phyloP scores from a whole-genome alignment of 164 flowering plant genomes.

The Annona cherimola region DNA sequence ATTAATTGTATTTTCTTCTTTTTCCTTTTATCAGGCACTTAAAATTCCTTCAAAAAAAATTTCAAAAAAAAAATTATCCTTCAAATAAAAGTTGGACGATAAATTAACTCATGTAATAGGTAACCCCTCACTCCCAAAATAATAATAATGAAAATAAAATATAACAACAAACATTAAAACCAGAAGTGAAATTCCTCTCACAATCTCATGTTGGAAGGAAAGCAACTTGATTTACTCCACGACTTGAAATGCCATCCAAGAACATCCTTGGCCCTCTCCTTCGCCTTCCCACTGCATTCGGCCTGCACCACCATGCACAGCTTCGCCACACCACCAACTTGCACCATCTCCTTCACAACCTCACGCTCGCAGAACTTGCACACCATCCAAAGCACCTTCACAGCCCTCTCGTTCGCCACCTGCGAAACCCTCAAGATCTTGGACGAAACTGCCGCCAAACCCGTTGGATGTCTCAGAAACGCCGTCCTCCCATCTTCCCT shows the following conservation, averaged over 20 bases:
- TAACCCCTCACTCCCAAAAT: neutral
- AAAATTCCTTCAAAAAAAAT: too few relatives aligned
- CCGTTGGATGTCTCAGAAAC: slow-evolving; percentile 51
- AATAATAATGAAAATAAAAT: neutral
- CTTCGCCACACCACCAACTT: slow-evolving; percentile 70
- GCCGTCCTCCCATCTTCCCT: slow-evolving; percentile 74
- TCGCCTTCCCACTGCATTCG: slow-evolving; percentile 19
- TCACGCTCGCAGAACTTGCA: slow-evolving; percentile 38
- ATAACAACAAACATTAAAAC: neutral
- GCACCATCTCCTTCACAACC: slow-evolving; percentile 58
- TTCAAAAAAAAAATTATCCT: too few relatives aligned
- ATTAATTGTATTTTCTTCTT: too few relatives aligned
- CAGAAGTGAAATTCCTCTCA: neutral
- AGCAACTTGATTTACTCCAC: slow-evolving; percentile 24
- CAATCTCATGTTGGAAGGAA: slow-evolving; percentile 2
- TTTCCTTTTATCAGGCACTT: too few relatives aligned
- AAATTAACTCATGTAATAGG: too few relatives aligned
- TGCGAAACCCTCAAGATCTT: slow-evolving; percentile 71
- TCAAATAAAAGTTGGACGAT: too few relatives aligned
- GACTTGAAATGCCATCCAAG: slow-evolving; percentile 17
- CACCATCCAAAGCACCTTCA: slow-evolving; percentile 44
- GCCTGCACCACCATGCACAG: slow-evolving; percentile 35
- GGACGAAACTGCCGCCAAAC: slow-evolving; percentile 60
- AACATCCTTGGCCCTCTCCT: slow-evolving; percentile 22
- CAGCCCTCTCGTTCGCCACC: slow-evolving; percentile 60